Evolutionary conservation across 805 yeast species (phyloP), one percentile per base, ranked within the genome.

Genomic region (Blastobotrys mokoenaii): DNA sequence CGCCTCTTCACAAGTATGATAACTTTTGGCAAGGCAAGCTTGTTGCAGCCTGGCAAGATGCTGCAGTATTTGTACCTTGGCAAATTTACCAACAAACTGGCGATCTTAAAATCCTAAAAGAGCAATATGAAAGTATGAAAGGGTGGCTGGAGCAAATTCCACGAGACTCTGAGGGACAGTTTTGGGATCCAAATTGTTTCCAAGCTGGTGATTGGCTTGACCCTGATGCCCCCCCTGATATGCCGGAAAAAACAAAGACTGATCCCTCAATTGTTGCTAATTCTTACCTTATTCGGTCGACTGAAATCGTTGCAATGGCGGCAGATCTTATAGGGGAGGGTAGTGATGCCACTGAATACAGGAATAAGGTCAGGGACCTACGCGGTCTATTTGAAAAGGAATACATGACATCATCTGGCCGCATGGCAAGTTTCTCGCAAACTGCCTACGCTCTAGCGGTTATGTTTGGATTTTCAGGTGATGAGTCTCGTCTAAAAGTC

Each of bases 31-130:
- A 32, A 12, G 27, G 43, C 31, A 34, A 30, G 16, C 14, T 18
- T 4, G 20, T 32, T 16, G 45, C 43, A 3, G 50, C 45, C 8
- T 47, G 50, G 50, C 45, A 53, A 40, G 61, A 57, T 40, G 59
- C 57, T 15, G 32, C 55, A 9, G 57, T 57, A 16, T 47, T 55
- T 38, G 56, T 56, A 27, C 61, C 61, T 6, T 44, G 47, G 48
- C 72, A 43, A 61, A 57, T 51, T 67, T 66, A 58, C 70, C 72
- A 39, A 63, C 61, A 43, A 59, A 53, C 57, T 67, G 65, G 67
- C 64, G 72, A 36, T 8, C 17, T 41, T 20, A 17, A 41, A 2
- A 41, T 34, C 20, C 22, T 41, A 10, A 16, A 17, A 20, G 17
- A 10, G 17, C 46, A 46, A 14, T 46, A 43, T 34, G 15, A 15